A percentile compares a stretch with the other conserved stretches of the same genome.
These are phyloP conservation scores for Lentinula sp. DNA, from an alignment of 768 basidiomycete species.

Conservation along the genomic window DNA sequence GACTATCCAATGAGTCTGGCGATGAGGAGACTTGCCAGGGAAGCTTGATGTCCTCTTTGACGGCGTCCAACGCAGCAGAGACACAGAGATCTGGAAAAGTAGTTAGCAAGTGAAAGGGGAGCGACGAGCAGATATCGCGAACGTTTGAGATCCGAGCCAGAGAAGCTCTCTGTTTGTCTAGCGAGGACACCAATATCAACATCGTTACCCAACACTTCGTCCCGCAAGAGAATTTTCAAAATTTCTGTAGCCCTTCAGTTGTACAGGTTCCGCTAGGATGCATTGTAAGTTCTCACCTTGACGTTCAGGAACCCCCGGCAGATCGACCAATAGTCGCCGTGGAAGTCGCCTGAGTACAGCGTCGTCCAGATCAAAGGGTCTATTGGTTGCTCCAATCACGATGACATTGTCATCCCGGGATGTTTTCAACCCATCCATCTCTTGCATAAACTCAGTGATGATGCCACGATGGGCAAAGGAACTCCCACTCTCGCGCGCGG, in stretches of 20 bases:
- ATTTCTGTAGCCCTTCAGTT: slow-evolving; percentile 52
- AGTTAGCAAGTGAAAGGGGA: slow-evolving; percentile 4
- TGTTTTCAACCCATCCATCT: slow-evolving; percentile 90
- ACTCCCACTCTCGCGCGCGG: slow-evolving; percentile 70
- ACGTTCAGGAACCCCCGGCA: slow-evolving; percentile 82
- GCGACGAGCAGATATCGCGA: slow-evolving; percentile 20
- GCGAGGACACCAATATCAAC: slow-evolving; percentile 57
- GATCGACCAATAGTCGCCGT: slow-evolving; percentile 79
- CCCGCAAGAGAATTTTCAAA: slow-evolving; percentile 78
- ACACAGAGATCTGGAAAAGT: slow-evolving; percentile 75
- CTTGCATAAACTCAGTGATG: slow-evolving; percentile 91
- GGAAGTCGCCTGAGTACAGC: slow-evolving; percentile 87
- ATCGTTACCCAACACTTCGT: slow-evolving; percentile 65
- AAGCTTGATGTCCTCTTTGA: slow-evolving; percentile 77
- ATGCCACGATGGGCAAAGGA: slow-evolving; percentile 82
- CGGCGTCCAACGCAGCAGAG: slow-evolving; percentile 84
- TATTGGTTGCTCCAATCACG: slow-evolving; percentile 91
- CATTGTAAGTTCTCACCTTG: slow-evolving; percentile 63
- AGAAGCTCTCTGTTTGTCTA: slow-evolving; percentile 77
- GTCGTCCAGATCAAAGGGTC: slow-evolving; percentile 88
- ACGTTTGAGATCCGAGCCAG: slow-evolving; percentile 95
- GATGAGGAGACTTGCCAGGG: slow-evolving; percentile 54
- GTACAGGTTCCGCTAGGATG: slow-evolving; percentile 40
- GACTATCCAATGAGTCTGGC: slow-evolving; percentile 3
- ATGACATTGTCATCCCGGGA: slow-evolving; percentile 77